These are phyloP conservation scores for Myxozyma vanderwaltii DNA, from an alignment of 805 yeast species.

Conservation along the genomic window DNA sequence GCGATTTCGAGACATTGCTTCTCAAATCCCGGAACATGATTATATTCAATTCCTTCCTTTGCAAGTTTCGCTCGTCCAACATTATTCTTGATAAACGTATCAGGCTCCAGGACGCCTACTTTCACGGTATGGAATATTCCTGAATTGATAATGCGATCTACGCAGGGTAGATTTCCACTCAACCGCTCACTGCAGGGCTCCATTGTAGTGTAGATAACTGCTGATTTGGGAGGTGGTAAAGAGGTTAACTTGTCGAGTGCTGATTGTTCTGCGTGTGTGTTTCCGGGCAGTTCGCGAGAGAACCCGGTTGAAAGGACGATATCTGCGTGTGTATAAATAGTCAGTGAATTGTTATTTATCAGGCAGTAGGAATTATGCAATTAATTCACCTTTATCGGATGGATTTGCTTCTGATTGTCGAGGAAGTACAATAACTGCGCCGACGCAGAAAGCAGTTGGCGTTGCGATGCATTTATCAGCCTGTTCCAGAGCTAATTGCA, in stretches of 20 bases:
- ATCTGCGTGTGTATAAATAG: no score
- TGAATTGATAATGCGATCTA: constrained; percentile 67
- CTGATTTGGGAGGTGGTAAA: constrained; percentile 57
- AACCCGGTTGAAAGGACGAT: constrained; percentile 76
- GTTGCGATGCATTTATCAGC: constrained; percentile 83
- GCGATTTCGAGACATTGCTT: constrained; percentile 70
- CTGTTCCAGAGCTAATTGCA: constrained; percentile 75
- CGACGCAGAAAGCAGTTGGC: constrained; percentile 89
- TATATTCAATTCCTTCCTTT: constrained; percentile 64
- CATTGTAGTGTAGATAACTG: constrained; percentile 91
- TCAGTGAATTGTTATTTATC: constrained; percentile 42
- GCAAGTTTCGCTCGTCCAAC: constrained; percentile 59
- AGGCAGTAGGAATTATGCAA: neutral
- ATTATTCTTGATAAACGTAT: constrained; percentile 80
- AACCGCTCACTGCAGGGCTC: constrained; percentile 91
- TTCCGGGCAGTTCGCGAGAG: constrained; percentile 89
- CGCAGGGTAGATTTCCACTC: constrained; percentile 89
- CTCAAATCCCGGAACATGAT: constrained; percentile 83
- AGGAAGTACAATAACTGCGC: constrained; percentile 62
- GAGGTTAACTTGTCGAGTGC: constrained; percentile 70
- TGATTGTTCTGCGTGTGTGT: constrained; percentile 97
- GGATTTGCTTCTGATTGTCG: constrained; percentile 13
- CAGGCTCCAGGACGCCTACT: constrained; percentile 92
- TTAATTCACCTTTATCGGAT: constrained; percentile 8
- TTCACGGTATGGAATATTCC: constrained; percentile 67